Conservation (phyloP, 192 early-diverging fungal species). For the Entomortierella beljakovae region DNA sequence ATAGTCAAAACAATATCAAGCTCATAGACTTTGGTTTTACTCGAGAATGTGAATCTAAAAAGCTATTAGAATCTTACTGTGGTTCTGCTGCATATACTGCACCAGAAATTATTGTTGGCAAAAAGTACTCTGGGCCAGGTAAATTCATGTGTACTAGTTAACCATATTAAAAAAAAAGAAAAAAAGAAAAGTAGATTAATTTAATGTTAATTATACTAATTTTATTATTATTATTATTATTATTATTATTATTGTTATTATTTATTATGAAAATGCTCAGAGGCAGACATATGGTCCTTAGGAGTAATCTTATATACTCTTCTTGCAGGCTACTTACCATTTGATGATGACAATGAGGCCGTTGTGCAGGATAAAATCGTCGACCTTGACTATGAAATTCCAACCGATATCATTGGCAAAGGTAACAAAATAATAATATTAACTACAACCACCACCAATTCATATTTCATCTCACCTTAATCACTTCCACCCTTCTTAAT, state of each 20-base stretch:
- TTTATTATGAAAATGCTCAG: slow-evolving; percentile 47
- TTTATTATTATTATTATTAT: neutral
- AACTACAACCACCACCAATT: too few relatives aligned
- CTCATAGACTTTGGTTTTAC: slow-evolving; percentile 78
- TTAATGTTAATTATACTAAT: neutral
- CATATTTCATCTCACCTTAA: too few relatives aligned
- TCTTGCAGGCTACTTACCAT: slow-evolving; percentile 82
- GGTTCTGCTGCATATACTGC: slow-evolving; percentile 81
- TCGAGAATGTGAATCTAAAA: slow-evolving; percentile 65
- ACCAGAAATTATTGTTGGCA: slow-evolving; percentile 80
- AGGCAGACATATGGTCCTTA: slow-evolving; percentile 96
- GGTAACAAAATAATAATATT: slow-evolving; percentile 44
- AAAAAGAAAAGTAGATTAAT: neutral
- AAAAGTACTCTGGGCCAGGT: slow-evolving; percentile 86
- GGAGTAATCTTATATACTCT: slow-evolving; percentile 94
- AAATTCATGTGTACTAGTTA: slow-evolving; percentile 5
- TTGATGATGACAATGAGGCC: slow-evolving; percentile 84
- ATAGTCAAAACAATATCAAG: slow-evolving; percentile 68
- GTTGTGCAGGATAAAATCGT: slow-evolving; percentile 78
- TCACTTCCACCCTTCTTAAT: too few relatives aligned
- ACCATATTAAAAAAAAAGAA: too few relatives aligned
- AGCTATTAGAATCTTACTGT: slow-evolving; percentile 72
- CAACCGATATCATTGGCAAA: slow-evolving; percentile 65
- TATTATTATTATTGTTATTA: slow-evolving; percentile 16
- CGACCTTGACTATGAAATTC: slow-evolving; percentile 79